phyloP scores from a whole-genome alignment of 495 filamentous ascomycete genomes.

The Cercophora scortea region DNA sequence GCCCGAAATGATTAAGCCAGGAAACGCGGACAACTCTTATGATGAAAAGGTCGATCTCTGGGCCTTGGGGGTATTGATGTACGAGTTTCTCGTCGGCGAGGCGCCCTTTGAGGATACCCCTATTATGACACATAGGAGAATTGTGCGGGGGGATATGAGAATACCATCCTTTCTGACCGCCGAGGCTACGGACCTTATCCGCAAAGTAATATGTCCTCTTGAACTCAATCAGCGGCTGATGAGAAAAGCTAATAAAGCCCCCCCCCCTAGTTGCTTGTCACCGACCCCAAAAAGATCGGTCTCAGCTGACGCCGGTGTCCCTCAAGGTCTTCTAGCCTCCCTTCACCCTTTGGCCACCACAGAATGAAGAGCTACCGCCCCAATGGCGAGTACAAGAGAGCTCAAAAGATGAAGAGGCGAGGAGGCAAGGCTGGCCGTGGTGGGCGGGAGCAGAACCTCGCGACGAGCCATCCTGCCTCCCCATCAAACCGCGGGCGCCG shows the following conservation, averaged over 20 bases:
- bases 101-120: slow-evolving; percentile 95
- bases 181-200: slow-evolving; percentile 88
- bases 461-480: no score
- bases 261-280: background rate
- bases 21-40: slow-evolving; percentile 75
- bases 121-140: slow-evolving; percentile 91
- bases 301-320: no score
- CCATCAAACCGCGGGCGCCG: no score
- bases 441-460: no score
- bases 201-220: slow-evolving; percentile 49
- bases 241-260: background rate
- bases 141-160: slow-evolving; percentile 83
- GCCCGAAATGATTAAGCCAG: slow-evolving; percentile 90
- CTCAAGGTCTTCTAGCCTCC: no score
- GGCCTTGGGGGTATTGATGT: slow-evolving; percentile 90
- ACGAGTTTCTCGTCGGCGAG: slow-evolving; percentile 93
- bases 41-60: slow-evolving; percentile 94
- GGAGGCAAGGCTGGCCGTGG: no score
- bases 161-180: slow-evolving; percentile 86
- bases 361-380: no score
- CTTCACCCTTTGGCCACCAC: no score
- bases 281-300: background rate
- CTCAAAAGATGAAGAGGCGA: no score
- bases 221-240: background rate
- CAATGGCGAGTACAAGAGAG: no score